These are phyloP conservation scores for Physcia stellaris DNA, from an alignment of 495 filamentous ascomycete species.

Conservation along the genomic window DNA sequence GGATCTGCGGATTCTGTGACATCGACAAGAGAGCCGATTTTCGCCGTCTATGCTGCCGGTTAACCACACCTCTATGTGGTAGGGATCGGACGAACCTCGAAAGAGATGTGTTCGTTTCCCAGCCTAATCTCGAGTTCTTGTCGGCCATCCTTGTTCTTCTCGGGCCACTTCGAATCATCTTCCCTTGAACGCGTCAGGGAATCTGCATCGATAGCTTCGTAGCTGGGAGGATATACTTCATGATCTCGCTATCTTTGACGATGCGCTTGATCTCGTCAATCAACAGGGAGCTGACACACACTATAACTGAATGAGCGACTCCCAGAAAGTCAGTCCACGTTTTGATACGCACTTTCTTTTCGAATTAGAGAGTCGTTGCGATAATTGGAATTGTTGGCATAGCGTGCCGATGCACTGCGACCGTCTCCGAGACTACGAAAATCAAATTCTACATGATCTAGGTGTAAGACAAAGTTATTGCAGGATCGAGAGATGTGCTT, in stretches of 20 bases:
- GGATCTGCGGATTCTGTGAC: slow-evolving; percentile 93
- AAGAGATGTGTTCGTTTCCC: slow-evolving; percentile 94
- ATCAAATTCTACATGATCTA: slow-evolving; percentile 74
- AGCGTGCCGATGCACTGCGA: slow-evolving; percentile 85
- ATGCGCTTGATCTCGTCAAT: slow-evolving; percentile 93
- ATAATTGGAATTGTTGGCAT: slow-evolving; percentile 99
- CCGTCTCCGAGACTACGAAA: slow-evolving; percentile 88
- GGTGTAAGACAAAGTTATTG: slow-evolving; percentile 20
- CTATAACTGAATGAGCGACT: slow-evolving; percentile 35
- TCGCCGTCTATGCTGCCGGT: slow-evolving; percentile 59
- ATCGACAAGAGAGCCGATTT: slow-evolving; percentile 94
- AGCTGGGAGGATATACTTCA: slow-evolving; percentile 53
- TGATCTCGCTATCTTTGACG: slow-evolving; percentile 93
- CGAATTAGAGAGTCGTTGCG: slow-evolving; percentile 96
- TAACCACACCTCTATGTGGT: slow-evolving; percentile 3
- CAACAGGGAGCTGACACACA: slow-evolving; percentile 91
- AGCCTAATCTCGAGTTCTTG: slow-evolving; percentile 94
- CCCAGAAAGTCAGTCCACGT: not conserved
- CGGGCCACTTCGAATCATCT: slow-evolving; percentile 98
- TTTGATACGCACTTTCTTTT: slow-evolving; percentile 81
- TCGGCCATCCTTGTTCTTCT: slow-evolving; percentile 97
- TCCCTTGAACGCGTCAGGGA: slow-evolving; percentile 50
- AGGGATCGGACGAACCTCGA: slow-evolving; percentile 50
- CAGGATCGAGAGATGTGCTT: slow-evolving; percentile 7
- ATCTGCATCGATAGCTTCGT: not conserved